Evolutionary conservation across 805 yeast genomes (phyloP), one percentile per base, ranked within the genome.

Genomic region (Zygotorulaspora florentina): DNA sequence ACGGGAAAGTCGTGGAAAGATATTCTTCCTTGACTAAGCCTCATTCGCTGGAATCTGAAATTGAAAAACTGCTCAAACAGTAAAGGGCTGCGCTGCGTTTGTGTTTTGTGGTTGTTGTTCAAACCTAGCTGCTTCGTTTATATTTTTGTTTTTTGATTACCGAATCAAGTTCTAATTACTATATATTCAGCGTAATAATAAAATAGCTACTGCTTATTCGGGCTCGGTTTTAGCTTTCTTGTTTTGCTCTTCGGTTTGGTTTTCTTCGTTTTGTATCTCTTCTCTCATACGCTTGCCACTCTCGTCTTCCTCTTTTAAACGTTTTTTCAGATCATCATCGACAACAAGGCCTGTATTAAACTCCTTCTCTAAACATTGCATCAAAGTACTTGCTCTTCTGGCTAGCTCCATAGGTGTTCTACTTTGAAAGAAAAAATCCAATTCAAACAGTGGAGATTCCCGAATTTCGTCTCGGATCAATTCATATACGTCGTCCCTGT

Each of bases 381-480:
- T 69, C 54, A 93, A 71, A 2, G 96, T 85, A 43, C 79, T 77
- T 54, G 95, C 84, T 55, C 99, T 75, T 67, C 98, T 77, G 6
- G 84, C 75, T 31, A 93, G 69, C 65, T 93, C 99, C 2, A 78
- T 70, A 0, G 87, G 74, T 4, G 85, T 80, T 56, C 96, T 75
- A 44, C 89, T 81, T 54, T 86, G 85, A 59, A 93, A 77, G 68
- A 86, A 89, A 72, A 86, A 89, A 65, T 93, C 96, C 60, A 87
- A 84, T 54, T 88, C 79, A 69, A 91, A 89, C 59, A 87, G 67
- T 3, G 91, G 86, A 10, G 86, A 80, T 35, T 76, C 77, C 46
- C 87, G 73, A 34, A 91, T 81, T 25, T 84, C 82, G 48, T 83
- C 87, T 44, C 88, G 75, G 39, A 91, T 82, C 51, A 77, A 66